Conservation (phyloP, 108 stramenopile genomes). For the Chaetoceros muelleri region DNA sequence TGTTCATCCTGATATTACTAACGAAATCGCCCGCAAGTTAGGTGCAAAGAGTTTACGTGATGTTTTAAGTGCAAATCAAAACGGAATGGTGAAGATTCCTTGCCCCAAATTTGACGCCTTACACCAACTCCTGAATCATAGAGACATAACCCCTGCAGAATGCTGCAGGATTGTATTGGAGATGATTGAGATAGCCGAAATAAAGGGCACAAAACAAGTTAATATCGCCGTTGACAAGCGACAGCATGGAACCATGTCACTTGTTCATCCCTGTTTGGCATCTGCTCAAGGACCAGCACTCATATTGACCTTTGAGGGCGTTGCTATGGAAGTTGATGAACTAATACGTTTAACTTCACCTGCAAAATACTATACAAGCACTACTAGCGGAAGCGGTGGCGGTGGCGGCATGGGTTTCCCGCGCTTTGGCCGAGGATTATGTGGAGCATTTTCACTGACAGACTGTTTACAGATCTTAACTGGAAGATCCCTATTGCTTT, state of each 20-base stretch:
- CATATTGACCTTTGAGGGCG: neutral
- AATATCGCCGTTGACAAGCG: neutral
- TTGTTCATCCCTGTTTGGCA: neutral
- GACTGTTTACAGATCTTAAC: neutral
- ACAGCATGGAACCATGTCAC: neutral
- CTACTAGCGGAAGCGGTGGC: neutral
- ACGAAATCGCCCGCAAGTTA: neutral
- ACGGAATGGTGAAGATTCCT: slow-evolving; percentile 3
- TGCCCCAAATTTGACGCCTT: slow-evolving; percentile 1
- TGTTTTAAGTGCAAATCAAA: neutral
- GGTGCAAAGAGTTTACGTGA: slow-evolving; percentile 1
- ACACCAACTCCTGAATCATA: neutral
- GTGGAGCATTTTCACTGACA: slow-evolving; percentile 1
- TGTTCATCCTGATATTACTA: slow-evolving; percentile 2
- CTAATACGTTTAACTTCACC: neutral
- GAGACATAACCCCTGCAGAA: neutral
- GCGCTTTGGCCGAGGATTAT: neutral
- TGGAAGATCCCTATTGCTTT: neutral
- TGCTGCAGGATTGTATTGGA: neutral
- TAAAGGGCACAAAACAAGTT: neutral
- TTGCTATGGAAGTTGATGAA: slow-evolving; percentile 1
- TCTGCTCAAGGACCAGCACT: slow-evolving; percentile 4
- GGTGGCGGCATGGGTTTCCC: slow-evolving; percentile 1
- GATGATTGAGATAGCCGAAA: neutral
- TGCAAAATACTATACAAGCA: neutral